Percentiles rank a stretch among this genome's conserved stretches.
Evolutionary conservation across 805 yeast species (phyloP).

Genomic region (Ogataea parapolymorpha): DNA sequence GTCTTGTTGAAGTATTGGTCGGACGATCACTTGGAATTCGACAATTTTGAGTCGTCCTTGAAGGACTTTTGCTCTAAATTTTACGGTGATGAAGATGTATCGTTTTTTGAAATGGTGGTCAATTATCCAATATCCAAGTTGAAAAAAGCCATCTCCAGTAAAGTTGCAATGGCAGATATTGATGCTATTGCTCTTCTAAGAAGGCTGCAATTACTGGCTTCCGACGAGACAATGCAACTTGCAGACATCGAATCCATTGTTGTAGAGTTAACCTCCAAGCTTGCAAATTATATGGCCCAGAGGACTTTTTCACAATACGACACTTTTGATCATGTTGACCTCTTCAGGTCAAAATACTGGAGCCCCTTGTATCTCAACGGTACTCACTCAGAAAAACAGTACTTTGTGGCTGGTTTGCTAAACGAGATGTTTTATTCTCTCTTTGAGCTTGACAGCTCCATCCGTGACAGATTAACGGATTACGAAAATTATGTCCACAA

Average conservation of each 20-base stretch:
- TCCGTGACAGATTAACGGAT: neutral
- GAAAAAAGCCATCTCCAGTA: slow-evolving; percentile 21
- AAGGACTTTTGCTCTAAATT: slow-evolving; percentile 2
- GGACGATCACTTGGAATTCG: slow-evolving; percentile 6
- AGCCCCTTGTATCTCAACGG: slow-evolving; percentile 10
- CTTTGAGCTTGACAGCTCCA: slow-evolving; percentile 3
- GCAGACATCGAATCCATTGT: slow-evolving; percentile 27
- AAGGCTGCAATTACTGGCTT: slow-evolving; percentile 35
- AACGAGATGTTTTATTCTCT: slow-evolving; percentile 26
- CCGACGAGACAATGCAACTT: slow-evolving; percentile 22
- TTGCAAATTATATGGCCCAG: slow-evolving; percentile 41
- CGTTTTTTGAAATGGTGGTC: slow-evolving; percentile 36
- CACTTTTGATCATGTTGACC: slow-evolving; percentile 8
- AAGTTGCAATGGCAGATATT: slow-evolving; percentile 42
- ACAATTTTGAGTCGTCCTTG: slow-evolving; percentile 11
- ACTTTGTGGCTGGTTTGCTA: slow-evolving; percentile 22
- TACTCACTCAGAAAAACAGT: neutral
- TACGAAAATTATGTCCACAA: slow-evolving; percentile 1
- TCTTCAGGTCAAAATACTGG: slow-evolving; percentile 29
- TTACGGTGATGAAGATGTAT: slow-evolving; percentile 14
- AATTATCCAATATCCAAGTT: slow-evolving; percentile 31
- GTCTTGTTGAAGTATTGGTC: slow-evolving; percentile 17
- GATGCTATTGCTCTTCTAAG: slow-evolving; percentile 47
- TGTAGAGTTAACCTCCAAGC: slow-evolving; percentile 39
- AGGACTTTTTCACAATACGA: slow-evolving; percentile 1